Percentiles rank a stretch among this genome's conserved stretches.
Conservation (phyloP, 2,329 filamentous ascomycete species). For the Diplodia seriata region DNA sequence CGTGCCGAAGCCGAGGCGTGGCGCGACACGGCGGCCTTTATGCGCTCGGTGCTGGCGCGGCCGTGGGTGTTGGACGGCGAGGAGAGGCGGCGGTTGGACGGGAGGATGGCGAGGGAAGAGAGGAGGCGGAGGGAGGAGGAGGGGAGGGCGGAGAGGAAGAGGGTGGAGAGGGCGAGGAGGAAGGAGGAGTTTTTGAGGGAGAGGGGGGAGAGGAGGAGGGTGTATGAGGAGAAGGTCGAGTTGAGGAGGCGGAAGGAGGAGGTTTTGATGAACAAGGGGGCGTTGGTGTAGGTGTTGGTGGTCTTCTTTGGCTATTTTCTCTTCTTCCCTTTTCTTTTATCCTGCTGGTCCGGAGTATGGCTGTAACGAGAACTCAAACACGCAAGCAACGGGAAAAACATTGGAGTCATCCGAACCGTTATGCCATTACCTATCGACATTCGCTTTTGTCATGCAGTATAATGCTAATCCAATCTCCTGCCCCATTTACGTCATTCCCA, state of each 20-base stretch:
- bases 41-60: conserved; percentile 56
- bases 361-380: not conserved
- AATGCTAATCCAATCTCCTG: not conserved
- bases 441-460: conserved; percentile 24
- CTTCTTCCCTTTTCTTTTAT: not conserved
- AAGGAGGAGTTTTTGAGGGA: conserved; percentile 44
- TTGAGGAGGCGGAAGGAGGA: conserved; percentile 52
- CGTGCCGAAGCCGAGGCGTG: conserved; percentile 63
- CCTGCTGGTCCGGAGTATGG: no score
- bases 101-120: conserved; percentile 46
- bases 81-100: conserved; percentile 51
- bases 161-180: conserved; percentile 46
- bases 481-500: not conserved
- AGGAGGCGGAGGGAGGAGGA: conserved; percentile 46
- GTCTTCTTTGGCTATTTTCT: no score
- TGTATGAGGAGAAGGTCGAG: conserved; percentile 51
- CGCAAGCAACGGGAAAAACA: not conserved
- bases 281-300: conserved; percentile 41
- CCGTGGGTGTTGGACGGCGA: conserved; percentile 60
- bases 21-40: conserved; percentile 58
- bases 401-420: conserved; percentile 1
- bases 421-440: conserved; percentile 27
- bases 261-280: conserved; percentile 51
- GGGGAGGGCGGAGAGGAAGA: conserved; percentile 43
- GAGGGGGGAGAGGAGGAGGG: conserved; percentile 42